Percentiles rank a stretch among this genome's conserved stretches.
These are phyloP conservation scores for Alternaria arborescens DNA, from an alignment of 2,329 filamentous ascomycete species.

Conservation along the genomic window DNA sequence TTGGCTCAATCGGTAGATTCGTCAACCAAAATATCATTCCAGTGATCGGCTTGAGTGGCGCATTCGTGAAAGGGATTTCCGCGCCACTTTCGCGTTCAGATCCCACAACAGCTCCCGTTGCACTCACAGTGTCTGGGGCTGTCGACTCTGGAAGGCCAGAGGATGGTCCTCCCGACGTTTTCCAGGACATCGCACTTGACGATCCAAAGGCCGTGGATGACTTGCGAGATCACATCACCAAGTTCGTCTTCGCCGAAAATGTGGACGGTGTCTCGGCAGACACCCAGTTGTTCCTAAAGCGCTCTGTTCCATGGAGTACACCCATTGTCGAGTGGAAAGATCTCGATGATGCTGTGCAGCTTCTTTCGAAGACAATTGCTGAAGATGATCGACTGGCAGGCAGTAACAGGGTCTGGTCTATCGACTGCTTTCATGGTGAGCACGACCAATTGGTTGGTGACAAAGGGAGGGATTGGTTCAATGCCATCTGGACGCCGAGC, in stretches of 20 bases:
- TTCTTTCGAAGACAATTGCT: slow-evolving; percentile 32
- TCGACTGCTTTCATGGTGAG: slow-evolving; percentile 43
- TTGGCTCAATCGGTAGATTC: slow-evolving; percentile 30
- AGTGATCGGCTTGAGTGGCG: slow-evolving; percentile 30
- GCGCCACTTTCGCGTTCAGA: slow-evolving; percentile 15
- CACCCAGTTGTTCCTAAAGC: slow-evolving; percentile 37
- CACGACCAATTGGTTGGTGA: slow-evolving; percentile 40
- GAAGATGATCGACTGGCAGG: slow-evolving; percentile 17
- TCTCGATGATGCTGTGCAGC: slow-evolving; percentile 33
- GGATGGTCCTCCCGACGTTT: background rate
- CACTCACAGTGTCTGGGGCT: slow-evolving; percentile 16
- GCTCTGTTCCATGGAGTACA: slow-evolving; percentile 33
- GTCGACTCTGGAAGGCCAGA: slow-evolving; percentile 9
- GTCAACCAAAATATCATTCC: slow-evolving; percentile 36
- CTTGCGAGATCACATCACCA: slow-evolving; percentile 31
- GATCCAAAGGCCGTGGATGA: slow-evolving; percentile 32
- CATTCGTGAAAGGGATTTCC: slow-evolving; percentile 26
- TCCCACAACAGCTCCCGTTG: slow-evolving; percentile 20
- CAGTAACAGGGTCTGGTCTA: slow-evolving; percentile 23
- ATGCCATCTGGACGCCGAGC: slow-evolving; percentile 32
- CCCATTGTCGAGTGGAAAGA: slow-evolving; percentile 34
- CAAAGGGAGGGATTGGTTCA: slow-evolving; percentile 39
- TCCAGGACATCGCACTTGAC: slow-evolving; percentile 18
- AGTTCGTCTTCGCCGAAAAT: slow-evolving; percentile 38
- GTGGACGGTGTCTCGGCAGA: slow-evolving; percentile 40